Conservation (phyloP, 129 eudicot genomes). For the Apium graveolens region DNA sequence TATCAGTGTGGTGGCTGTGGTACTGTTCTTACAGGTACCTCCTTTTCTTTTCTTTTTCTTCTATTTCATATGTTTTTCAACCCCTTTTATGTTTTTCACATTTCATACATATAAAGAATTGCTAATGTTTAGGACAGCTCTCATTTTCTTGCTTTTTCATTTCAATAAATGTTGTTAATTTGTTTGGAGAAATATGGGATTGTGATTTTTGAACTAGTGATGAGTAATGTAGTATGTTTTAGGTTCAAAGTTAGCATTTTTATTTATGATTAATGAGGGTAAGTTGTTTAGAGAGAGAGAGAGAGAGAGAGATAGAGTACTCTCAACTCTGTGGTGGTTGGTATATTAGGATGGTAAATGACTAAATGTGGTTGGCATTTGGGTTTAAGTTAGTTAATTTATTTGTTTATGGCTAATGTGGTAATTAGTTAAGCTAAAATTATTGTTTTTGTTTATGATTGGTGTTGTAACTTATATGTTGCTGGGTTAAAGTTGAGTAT, state of each 20-base stretch:
- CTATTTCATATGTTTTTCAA: background rate
- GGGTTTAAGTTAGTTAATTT: slow-evolving; percentile 9
- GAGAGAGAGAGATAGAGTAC: too few species aligned
- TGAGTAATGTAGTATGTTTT: background rate
- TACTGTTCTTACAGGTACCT: slow-evolving; percentile 65
- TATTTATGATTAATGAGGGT: background rate
- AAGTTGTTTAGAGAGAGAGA: too few species aligned
- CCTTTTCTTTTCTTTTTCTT: background rate
- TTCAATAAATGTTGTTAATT: background rate
- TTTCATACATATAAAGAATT: too few species aligned
- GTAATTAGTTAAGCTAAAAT: background rate
- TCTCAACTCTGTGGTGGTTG: too few species aligned
- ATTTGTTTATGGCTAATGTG: slow-evolving; percentile 4
- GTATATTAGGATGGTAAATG: background rate
- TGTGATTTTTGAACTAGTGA: background rate
- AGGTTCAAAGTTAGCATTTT: background rate
- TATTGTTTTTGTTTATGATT: slow-evolving; percentile 8
- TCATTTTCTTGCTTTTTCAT: background rate
- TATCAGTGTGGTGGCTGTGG: slow-evolving; percentile 85
- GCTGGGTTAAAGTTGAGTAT: background rate
- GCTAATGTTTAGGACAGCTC: background rate
- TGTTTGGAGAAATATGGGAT: background rate
- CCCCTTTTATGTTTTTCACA: background rate
- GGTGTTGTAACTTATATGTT: slow-evolving; percentile 1
- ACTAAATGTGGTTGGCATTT: background rate